Evolutionary conservation across 495 filamentous ascomycete genomes (phyloP), one percentile per base, ranked within the genome.

Genomic region (Pyrenopolyporus hunteri): DNA sequence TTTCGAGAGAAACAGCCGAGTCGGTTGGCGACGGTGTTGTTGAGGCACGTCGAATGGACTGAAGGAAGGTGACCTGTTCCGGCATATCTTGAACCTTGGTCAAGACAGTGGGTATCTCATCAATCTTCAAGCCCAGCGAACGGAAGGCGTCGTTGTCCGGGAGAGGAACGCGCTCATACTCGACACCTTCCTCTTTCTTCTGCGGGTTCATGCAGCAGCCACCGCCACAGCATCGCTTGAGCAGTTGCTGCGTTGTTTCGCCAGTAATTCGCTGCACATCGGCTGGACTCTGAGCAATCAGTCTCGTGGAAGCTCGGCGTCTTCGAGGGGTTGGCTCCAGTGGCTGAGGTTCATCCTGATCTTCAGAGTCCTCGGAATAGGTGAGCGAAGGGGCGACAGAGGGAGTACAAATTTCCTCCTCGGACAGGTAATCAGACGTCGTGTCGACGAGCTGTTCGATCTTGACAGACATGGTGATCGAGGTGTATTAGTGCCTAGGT

Each of bases 111-210:
- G 82, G 87, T 44, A 97, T 84, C 33, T 85, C 81, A 51, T 88
- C 85, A 40, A 98, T 80, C 63, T 88, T 89, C 58, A 98, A 76
- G 16, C 85, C 76, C 16, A 98, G 77, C 54, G 85, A 89, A 45
- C 84, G 82, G 71, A 88, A 98, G 4, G 94, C 94, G 58, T 88
- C 82, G 69, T 97, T 97, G 72, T 90, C 83, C 2, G 92, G 90
- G n/a, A 89, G 77, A 46, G 83, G 78, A n/a, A 85, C 70, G 37
- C 73, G 75, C 50, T 86, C 82, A 37, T 82, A 85, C 37, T 81
- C 74, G 36, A 83, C 70, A 17, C 73, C 76, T 36, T 82, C 74
- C 4, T 78, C 80, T 59, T 80, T 80, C 63, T 86, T 69, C 28
- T 82, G 81, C 44, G 87, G 77, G 47, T 85, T 80, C 66, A 91